Percentiles rank a stretch among this genome's conserved stretches.
phyloP scores from a whole-genome alignment of 2,329 filamentous ascomycete species.

The Nemania abortiva region DNA sequence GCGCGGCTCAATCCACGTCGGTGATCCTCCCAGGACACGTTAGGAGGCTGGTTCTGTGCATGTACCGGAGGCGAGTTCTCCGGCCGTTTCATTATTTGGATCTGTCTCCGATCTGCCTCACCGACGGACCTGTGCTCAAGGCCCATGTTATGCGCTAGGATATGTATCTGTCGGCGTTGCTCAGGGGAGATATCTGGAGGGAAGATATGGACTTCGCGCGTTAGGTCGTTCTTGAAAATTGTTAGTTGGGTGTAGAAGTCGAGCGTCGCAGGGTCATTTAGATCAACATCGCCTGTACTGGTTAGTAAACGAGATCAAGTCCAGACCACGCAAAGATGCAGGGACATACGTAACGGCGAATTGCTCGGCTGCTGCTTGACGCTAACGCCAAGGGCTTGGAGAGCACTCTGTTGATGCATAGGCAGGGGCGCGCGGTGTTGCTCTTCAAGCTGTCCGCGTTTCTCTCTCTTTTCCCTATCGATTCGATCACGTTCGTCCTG shows the following conservation, averaged over 20 bases:
- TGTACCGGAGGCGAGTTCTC: constrained; percentile 65
- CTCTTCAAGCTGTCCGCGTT: constrained; percentile 94
- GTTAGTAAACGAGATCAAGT: constrained; percentile 34
- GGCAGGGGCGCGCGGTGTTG: constrained; percentile 83
- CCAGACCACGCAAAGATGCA: neutral
- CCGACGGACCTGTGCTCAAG: constrained; percentile 92
- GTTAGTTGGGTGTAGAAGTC: constrained; percentile 91
- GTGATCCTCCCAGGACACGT: constrained; percentile 79
- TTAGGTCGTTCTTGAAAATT: constrained; percentile 84
- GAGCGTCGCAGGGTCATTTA: constrained; percentile 90
- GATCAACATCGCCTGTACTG: constrained; percentile 74
- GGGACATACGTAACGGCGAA: constrained; percentile 61
- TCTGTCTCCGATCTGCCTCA: constrained; percentile 85
- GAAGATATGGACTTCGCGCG: constrained; percentile 86
- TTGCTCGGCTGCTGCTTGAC: constrained; percentile 71
- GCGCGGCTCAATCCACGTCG: constrained; percentile 90
- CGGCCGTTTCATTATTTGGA: constrained; percentile 84
- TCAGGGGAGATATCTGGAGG: constrained; percentile 82
- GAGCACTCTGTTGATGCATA: constrained; percentile 85
- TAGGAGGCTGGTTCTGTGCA: constrained; percentile 67
- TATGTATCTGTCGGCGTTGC: constrained; percentile 91
- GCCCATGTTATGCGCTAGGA: constrained; percentile 93
- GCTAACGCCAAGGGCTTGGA: constrained; percentile 79
- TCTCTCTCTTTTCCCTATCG: constrained; percentile 95
- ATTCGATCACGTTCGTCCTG: constrained; percentile 94